Evolutionary conservation across 2,329 filamentous ascomycete species (phyloP), one percentile per base, ranked within the genome.

Genomic region (Fusarium avenaceum): DNA sequence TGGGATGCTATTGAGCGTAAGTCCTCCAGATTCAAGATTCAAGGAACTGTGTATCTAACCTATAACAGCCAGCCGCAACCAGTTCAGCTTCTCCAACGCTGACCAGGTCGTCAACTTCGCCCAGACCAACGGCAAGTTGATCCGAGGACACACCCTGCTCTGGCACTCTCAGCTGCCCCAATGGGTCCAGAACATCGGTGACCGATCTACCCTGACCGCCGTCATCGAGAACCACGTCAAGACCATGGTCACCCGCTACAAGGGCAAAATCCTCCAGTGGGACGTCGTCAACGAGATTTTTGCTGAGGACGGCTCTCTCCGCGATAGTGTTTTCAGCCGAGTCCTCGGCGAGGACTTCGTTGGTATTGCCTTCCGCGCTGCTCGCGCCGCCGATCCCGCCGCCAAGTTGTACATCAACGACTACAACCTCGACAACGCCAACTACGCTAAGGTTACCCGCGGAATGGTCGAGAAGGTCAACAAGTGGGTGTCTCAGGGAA

Each of bases 331-430:
- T 70, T 93, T 91, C 81, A 90, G 82, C 71, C 83, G 86, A 26
- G 86, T 92, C 4, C 84, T 93, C 6, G 90, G 90, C 44, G 89
- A 92, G 79, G 85, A 86, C 76, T 92, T 90, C 74, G 87, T 93
- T 53, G 81, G 82, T 22, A 90, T 91, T 72, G 90, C 90, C 35
- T 93, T 93, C 80, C 83, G 86, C 52, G 87, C 90, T 13, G 91
- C 91, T 20, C 85, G 86, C 51, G 82, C 83, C 10, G 90, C 89
- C 64, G 91, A 93, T 76, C 89, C 90, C 4, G 72, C 78, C 57
- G 89, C 88, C 4, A 90, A 90, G 79, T 83, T 93, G 39, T 94
- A 92, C 81, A 91, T 93, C 80, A 94, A 93, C 78, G 90, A 93
- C 76, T 87, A 85, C 79, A 91, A 91, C 80, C 84, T 91, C 52